Conservation (phyloP, 1,284 basidiomycete species). For the Leccinum pachyderme region DNA sequence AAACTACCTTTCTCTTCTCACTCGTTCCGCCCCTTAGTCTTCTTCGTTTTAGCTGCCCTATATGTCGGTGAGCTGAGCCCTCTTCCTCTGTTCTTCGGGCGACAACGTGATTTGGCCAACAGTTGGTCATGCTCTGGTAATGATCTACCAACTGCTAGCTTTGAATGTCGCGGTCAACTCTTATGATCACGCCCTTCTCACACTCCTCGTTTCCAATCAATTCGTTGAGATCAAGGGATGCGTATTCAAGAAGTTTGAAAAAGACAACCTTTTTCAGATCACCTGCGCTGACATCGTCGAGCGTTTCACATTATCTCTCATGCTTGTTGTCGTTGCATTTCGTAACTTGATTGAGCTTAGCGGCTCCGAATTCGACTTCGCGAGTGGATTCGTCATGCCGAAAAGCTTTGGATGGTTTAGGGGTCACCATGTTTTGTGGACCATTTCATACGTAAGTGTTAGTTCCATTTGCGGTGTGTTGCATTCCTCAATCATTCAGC, state of each 20-base stretch:
- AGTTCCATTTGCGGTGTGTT: not conserved
- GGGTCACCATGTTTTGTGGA: conserved; percentile 79
- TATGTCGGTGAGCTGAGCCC: conserved; percentile 70
- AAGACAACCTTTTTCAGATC: conserved; percentile 99
- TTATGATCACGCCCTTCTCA: conserved; percentile 95
- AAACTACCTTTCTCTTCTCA: conserved; percentile 56
- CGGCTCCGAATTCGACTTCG: conserved; percentile 82
- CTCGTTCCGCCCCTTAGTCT: conserved; percentile 77
- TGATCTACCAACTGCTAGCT: conserved; percentile 95
- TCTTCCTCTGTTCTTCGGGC: not conserved
- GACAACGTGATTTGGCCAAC: conserved; percentile 1
- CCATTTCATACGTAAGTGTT: conserved; percentile 81
- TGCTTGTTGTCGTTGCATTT: conserved; percentile 90
- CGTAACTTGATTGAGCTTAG: conserved; percentile 95
- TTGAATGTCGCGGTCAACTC: conserved; percentile 98
- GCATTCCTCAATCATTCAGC: conserved; percentile 46
- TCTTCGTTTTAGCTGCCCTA: conserved; percentile 79
- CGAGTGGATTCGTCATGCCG: conserved; percentile 69
- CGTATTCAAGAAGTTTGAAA: conserved; percentile 99
- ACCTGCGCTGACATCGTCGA: conserved; percentile 99
- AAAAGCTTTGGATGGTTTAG: conserved; percentile 84
- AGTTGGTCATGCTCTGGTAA: conserved; percentile 92
- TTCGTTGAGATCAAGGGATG: conserved; percentile 99
- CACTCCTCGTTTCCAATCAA: conserved; percentile 94
- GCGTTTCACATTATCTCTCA: conserved; percentile 89